Base-by-base conservation (phyloP, 179 eudicot genomes). In the Sideroxylon spinosum region DNA sequence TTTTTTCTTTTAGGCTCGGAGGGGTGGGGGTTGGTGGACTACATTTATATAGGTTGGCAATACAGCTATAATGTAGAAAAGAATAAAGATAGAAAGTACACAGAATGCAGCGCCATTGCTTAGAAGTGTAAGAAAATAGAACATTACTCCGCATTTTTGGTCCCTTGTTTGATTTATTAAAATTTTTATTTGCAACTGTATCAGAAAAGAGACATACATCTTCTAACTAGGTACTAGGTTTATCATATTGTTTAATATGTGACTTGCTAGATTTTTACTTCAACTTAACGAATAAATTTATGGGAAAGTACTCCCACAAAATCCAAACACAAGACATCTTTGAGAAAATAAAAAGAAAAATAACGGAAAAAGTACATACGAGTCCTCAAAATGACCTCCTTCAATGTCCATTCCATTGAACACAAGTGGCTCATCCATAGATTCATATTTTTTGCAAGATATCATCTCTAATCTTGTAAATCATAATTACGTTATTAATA, bases 371-470 rank as follows among this genome's bases (percentile, higher is more conserved):
- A 78, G 57, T 78, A 82, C 95, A 79, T 86, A 95, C 99, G 73
- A 63, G 16, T 84, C 79, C 10, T 60, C 76, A 23, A 55, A 63
- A 66, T 73, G 78, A 74, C 82, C 89, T 82, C 87, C 92, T 87
- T 91, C 93, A 74, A 76, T 83, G 76, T 89, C 93, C 73, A 66
- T 72, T 55, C 84, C 80, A 74, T 77, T 74, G 70, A 89, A 83
- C 60, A 90, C 85, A 65, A 95, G 88, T 74, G 95, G 85, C 73
- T 93, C 93, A 83, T 85, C 91, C 81, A 86, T 66, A 68, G 88
- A 81, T 76, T 88, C 74, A 75, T 71, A 77, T 75, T 75, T 78
- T 81, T 86, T 88, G 86, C 79, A 71, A 67, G 70, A 44, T 62
- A 61, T 66, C 53, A 29, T 19, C 65, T 19, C 12, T 48, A 55